Evolutionary conservation across 2,329 filamentous ascomycete genomes (phyloP).

Genomic region (Fusarium vanettenii): DNA sequence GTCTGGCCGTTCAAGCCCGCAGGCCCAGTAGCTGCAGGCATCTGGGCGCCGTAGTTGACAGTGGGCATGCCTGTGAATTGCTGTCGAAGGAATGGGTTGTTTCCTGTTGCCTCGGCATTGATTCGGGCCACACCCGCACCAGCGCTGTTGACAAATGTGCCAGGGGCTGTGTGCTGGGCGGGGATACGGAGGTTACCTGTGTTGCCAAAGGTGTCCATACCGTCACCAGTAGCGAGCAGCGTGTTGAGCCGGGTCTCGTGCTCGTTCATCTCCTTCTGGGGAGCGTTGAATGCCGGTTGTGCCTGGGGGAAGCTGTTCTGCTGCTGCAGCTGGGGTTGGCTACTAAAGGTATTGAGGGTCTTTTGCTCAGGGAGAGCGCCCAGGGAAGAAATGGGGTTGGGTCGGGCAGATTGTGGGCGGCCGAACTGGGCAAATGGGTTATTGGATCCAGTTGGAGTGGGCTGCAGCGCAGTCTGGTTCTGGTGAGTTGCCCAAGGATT

Average conservation of each 20-base stretch:
- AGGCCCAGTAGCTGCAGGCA: slow-evolving; percentile 68
- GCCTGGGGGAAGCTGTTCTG: slow-evolving; percentile 48
- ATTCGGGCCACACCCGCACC: slow-evolving; percentile 81
- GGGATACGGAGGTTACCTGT: slow-evolving; percentile 96
- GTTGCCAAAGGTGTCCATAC: slow-evolving; percentile 97
- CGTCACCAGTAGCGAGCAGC: slow-evolving; percentile 87
- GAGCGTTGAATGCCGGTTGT: slow-evolving; percentile 47
- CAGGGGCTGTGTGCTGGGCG: slow-evolving; percentile 94
- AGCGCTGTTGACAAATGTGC: slow-evolving; percentile 95
- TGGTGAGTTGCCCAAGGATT: slow-evolving; percentile 87
- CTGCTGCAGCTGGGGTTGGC: slow-evolving; percentile 55
- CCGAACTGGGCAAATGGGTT: slow-evolving; percentile 91
- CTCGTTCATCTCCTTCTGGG: slow-evolving; percentile 68
- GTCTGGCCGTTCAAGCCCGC: slow-evolving; percentile 66
- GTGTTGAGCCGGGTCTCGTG: slow-evolving; percentile 85
- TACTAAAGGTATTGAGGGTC: slow-evolving; percentile 70
- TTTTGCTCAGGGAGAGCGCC: slow-evolving; percentile 86
- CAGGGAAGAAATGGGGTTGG: slow-evolving; percentile 73
- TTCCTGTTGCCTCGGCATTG: slow-evolving; percentile 78
- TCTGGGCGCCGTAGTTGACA: slow-evolving; percentile 63
- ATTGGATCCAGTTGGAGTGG: slow-evolving; percentile 93
- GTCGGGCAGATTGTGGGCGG: slow-evolving; percentile 66
- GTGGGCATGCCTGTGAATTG: slow-evolving; percentile 84
- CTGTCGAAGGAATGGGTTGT: slow-evolving; percentile 88
- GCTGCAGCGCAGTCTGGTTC: slow-evolving; percentile 73